Evolutionary conservation across 768 basidiomycete species (phyloP).

Genomic region (Psilocybe azurescens): DNA sequence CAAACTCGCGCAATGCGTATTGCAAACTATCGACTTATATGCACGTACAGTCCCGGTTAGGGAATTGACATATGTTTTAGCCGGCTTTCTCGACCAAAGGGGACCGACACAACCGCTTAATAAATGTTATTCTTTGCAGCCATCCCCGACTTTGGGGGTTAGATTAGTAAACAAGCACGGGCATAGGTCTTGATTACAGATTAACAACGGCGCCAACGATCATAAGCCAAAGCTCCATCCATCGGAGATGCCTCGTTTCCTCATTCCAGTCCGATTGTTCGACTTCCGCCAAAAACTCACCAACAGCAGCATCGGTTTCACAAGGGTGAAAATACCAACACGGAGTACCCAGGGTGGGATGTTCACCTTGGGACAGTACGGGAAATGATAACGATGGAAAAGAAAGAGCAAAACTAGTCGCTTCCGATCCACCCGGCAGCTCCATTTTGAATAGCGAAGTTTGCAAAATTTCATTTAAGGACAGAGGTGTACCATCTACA

Average conservation of each 20-base stretch:
- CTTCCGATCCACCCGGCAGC: constrained; percentile 46
- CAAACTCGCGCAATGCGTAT: background rate
- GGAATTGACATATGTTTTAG: constrained; percentile 28
- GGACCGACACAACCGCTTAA: background rate
- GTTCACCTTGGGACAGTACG: constrained; percentile 85
- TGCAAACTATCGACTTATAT: background rate
- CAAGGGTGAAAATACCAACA: constrained; percentile 93
- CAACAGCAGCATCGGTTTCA: constrained; percentile 67
- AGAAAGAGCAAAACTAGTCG: constrained; percentile 60
- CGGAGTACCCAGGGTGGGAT: constrained; percentile 74
- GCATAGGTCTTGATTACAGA: constrained; percentile 26
- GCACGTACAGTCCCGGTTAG: background rate
- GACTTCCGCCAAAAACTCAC: constrained; percentile 67
- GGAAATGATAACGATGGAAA: constrained; percentile 64
- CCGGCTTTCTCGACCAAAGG: constrained; percentile 3
- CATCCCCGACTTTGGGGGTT: background rate
- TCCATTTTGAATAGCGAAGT: constrained; percentile 64
- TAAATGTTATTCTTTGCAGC: background rate
- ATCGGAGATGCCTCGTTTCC: constrained; percentile 41
- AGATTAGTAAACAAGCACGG: background rate
- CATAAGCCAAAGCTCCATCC: constrained; percentile 83
- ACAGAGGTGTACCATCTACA: constrained; percentile 69
- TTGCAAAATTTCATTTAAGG: constrained; percentile 57
- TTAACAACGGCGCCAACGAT: constrained; percentile 71
- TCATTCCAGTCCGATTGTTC: constrained; percentile 34